Percentiles rank a stretch among this genome's conserved stretches.
phyloP scores from a whole-genome alignment of 2,329 filamentous ascomycete genomes.

The Monilinia laxa region DNA sequence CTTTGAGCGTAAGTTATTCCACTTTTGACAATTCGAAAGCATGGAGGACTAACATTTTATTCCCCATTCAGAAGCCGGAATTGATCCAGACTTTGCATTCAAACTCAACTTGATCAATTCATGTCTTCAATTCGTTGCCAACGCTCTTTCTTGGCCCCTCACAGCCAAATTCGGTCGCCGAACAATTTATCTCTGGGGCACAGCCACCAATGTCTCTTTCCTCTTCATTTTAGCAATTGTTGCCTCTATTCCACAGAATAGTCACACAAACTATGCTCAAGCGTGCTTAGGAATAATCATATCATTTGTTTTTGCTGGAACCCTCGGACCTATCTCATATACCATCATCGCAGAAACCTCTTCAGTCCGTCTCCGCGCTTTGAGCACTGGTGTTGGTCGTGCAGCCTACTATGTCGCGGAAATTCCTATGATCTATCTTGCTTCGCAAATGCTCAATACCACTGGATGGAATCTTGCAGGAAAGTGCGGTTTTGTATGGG shows the following conservation, averaged over 20 bases:
- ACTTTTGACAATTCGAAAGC: constrained; percentile 15
- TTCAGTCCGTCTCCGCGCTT: constrained; percentile 60
- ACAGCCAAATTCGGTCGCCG: constrained; percentile 63
- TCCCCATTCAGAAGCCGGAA: constrained; percentile 57
- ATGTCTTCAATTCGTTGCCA: constrained; percentile 59
- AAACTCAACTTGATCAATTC: constrained; percentile 64
- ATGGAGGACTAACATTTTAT: constrained; percentile 37
- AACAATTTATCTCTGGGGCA: constrained; percentile 63
- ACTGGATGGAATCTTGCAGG: constrained; percentile 48
- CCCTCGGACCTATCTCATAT: constrained; percentile 63
- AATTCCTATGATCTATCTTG: constrained; percentile 65
- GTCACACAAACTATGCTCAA: constrained; percentile 51
- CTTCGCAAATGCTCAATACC: constrained; percentile 59
- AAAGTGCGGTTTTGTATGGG: constrained; percentile 62
- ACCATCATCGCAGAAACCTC: constrained; percentile 68
- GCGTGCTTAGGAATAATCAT: constrained; percentile 63
- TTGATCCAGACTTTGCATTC: constrained; percentile 55
- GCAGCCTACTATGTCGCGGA: constrained; percentile 62
- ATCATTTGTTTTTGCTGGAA: constrained; percentile 63
- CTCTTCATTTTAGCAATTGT: constrained; percentile 60
- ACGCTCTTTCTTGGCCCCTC: constrained; percentile 67
- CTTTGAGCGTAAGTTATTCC: constrained; percentile 44
- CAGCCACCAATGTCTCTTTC: constrained; percentile 52
- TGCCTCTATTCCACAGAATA: constrained; percentile 49
- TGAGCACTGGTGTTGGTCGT: constrained; percentile 66